Percentiles rank a stretch among this genome's conserved stretches.
phyloP scores from a whole-genome alignment of 129 eudicot species.

The Gnaphalium uliginosum region DNA sequence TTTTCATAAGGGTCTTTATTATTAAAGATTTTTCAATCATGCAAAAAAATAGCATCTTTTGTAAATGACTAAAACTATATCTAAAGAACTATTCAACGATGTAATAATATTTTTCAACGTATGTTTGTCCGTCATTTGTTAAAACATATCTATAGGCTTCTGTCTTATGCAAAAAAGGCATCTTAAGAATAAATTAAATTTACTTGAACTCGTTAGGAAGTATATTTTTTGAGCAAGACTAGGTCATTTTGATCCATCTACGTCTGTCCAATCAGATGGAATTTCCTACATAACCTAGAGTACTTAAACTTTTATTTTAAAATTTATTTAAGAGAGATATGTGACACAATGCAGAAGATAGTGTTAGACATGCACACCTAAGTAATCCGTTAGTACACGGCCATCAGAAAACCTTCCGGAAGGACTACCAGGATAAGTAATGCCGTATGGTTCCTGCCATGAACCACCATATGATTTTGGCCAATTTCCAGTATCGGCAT shows the following conservation, averaged over 20 bases:
- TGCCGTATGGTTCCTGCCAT: constrained; percentile 71
- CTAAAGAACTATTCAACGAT: not conserved
- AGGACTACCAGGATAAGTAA: constrained; percentile 67
- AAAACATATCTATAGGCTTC: not conserved
- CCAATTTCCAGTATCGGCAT: constrained; percentile 72
- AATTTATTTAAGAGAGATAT: not conserved
- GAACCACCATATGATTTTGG: constrained; percentile 39
- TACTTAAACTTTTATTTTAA: not conserved
- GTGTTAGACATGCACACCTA: constrained; percentile 38
- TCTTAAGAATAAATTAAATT: not conserved
- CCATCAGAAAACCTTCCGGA: constrained; percentile 84
- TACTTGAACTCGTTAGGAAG: not conserved
- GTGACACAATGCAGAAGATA: not conserved
- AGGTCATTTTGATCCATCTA: not conserved
- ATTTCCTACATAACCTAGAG: not conserved
- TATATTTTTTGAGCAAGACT: not conserved
- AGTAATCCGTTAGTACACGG: constrained; percentile 70
- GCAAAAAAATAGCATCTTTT: not conserved
- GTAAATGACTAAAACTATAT: not conserved
- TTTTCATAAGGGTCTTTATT: not conserved
- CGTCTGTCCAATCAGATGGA: not conserved
- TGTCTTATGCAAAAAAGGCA: too few relatives aligned
- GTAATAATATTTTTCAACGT: not conserved
- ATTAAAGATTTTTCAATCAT: too few relatives aligned
- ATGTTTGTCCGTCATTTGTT: not conserved